Percentiles rank a stretch among this genome's conserved stretches.
Evolutionary conservation across 768 basidiomycete species (phyloP).

Genomic region (Suillus weaverae): DNA sequence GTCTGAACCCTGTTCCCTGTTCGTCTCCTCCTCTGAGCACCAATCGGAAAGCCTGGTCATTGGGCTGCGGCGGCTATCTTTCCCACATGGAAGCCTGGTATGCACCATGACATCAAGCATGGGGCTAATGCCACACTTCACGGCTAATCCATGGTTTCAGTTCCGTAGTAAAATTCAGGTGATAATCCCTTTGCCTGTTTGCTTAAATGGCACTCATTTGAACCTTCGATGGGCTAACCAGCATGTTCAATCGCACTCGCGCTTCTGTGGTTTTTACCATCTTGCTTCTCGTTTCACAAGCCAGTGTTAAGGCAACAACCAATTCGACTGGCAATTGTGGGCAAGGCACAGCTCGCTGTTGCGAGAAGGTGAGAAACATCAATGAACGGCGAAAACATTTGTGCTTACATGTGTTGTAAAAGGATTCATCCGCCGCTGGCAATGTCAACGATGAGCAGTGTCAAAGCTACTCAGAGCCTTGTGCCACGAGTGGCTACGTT

Average conservation of each 20-base stretch:
- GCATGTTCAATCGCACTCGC: not conserved
- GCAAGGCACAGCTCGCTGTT: not conserved
- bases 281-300: not conserved
- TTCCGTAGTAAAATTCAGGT: not conserved
- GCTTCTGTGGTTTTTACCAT: not conserved
- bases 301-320: not conserved
- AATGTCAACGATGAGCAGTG: not conserved
- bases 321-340: not conserved
- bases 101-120: not conserved
- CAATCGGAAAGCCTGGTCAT: not conserved
- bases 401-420: not conserved
- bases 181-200: not conserved
- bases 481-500: not conserved
- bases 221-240: not conserved
- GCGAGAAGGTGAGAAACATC: not conserved
- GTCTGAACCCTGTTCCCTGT: too few relatives aligned
- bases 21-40: not conserved
- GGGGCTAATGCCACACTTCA: too few relatives aligned
- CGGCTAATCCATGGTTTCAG: not conserved
- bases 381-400: not conserved
- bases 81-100: not conserved
- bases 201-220: not conserved
- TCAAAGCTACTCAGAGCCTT: not conserved
- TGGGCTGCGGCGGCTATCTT: not conserved
- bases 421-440: not conserved